Evolutionary conservation across 495 filamentous ascomycete genomes (phyloP).

Genomic region (Aspergillus ellipticus): DNA sequence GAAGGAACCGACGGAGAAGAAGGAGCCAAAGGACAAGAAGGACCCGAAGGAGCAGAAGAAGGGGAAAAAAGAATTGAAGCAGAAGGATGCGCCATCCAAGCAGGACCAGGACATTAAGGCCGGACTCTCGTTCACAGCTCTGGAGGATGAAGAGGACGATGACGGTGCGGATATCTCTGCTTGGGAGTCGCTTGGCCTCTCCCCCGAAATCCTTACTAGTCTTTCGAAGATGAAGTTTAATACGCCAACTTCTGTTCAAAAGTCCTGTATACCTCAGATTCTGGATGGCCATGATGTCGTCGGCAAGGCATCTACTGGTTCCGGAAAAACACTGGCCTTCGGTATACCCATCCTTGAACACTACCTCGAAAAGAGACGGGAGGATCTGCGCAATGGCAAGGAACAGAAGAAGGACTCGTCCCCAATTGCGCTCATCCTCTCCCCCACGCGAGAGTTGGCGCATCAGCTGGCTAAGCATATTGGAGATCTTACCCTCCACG

Average conservation of each 20-base stretch:
- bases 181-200: constrained; percentile 72
- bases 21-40: constrained; percentile 26
- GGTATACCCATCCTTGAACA: constrained; percentile 54
- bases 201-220: constrained; percentile 62
- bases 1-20: constrained; percentile 30
- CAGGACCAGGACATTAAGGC: constrained; percentile 26
- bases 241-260: constrained; percentile 78
- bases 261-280: constrained; percentile 72
- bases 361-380: constrained; percentile 34
- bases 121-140: constrained; percentile 37
- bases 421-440: constrained; percentile 83
- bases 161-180: constrained; percentile 57
- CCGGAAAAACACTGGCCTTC: constrained; percentile 97
- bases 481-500: constrained; percentile 58
- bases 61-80: constrained; percentile 27
- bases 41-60: constrained; percentile 34
- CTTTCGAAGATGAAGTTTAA: constrained; percentile 73
- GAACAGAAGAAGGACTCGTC: constrained; percentile 19
- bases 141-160: constrained; percentile 41
- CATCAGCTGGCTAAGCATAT: constrained; percentile 86
- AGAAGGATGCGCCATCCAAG: constrained; percentile 21
- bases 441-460: constrained; percentile 88
- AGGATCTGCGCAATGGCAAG: constrained; percentile 14
- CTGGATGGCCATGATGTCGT: constrained; percentile 84
- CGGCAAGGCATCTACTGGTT: constrained; percentile 93